Evolutionary conservation across 805 yeast genomes (phyloP).

Genomic region (Saturnispora saitoi): DNA sequence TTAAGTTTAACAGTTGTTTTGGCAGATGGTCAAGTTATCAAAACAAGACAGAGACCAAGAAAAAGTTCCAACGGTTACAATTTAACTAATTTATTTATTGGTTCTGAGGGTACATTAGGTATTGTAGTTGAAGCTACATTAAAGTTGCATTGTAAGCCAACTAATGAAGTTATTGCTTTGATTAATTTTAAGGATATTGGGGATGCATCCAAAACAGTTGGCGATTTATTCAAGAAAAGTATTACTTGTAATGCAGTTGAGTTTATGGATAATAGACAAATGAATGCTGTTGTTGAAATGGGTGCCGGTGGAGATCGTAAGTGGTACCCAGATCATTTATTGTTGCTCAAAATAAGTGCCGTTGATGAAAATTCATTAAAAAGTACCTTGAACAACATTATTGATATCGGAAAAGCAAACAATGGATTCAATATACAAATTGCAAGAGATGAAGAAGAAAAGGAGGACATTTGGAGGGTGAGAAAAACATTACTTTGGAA

Average conservation of each 20-base stretch:
- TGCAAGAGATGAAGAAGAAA: slow-evolving; percentile 56
- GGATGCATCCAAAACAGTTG: slow-evolving; percentile 66
- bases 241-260: slow-evolving; percentile 69
- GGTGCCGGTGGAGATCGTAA: slow-evolving; percentile 28
- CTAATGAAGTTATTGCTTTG: slow-evolving; percentile 57
- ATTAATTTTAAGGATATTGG: slow-evolving; percentile 58
- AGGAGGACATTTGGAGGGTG: slow-evolving; percentile 65
- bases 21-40: slow-evolving; percentile 72
- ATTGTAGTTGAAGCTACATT: slow-evolving; percentile 71
- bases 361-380: slow-evolving; percentile 28
- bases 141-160: slow-evolving; percentile 58
- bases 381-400: slow-evolving; percentile 39
- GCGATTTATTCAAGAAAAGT: slow-evolving; percentile 52
- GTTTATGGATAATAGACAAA: slow-evolving; percentile 61
- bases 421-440: slow-evolving; percentile 49
- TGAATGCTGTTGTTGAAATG: slow-evolving; percentile 53
- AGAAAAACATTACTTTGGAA: slow-evolving; percentile 65
- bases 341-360: slow-evolving; percentile 60
- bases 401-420: slow-evolving; percentile 43
- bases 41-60: slow-evolving; percentile 66
- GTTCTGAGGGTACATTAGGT: slow-evolving; percentile 76
- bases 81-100: slow-evolving; percentile 64
- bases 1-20: slow-evolving; percentile 62
- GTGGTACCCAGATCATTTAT: slow-evolving; percentile 27
- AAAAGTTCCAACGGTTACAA: slow-evolving; percentile 77